Percentiles rank a stretch among this genome's conserved stretches.
phyloP scores from a whole-genome alignment of 495 filamentous ascomycete species.

The Tricharina praecox region DNA sequence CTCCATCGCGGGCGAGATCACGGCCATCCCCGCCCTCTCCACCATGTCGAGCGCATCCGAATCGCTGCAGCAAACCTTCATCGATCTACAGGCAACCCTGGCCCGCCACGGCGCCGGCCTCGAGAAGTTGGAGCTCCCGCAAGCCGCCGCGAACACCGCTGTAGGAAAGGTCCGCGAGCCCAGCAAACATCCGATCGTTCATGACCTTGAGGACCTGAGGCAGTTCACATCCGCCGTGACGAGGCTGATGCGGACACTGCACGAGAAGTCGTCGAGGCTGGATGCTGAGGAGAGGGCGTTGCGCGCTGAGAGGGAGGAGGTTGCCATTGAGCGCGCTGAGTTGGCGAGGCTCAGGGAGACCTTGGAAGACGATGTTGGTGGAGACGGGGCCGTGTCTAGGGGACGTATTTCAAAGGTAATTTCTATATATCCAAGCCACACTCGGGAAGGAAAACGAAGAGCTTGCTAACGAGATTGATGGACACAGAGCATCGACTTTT shows the following conservation, averaged over 20 bases:
- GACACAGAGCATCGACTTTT: neutral
- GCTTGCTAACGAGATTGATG: neutral
- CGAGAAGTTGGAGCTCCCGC: neutral
- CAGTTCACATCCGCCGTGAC: slow-evolving; percentile 1
- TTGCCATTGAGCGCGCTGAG: neutral
- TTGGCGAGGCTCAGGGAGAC: neutral
- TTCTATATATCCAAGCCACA: too few relatives aligned
- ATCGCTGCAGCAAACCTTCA: neutral
- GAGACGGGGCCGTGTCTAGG: neutral
- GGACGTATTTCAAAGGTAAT: too few relatives aligned
- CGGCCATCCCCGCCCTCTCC: neutral
- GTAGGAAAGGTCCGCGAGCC: neutral
- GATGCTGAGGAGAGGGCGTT: neutral
- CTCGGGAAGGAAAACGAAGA: too few relatives aligned
- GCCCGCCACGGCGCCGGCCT: neutral
- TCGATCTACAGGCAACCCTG: neutral
- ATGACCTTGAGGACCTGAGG: slow-evolving; percentile 4
- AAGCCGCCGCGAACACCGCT: neutral
- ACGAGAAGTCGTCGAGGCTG: neutral
- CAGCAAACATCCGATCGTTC: neutral
- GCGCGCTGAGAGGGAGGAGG: neutral
- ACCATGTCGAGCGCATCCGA: too few relatives aligned
- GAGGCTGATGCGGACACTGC: slow-evolving; percentile 1
- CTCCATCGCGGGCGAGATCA: neutral
- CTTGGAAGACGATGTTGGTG: neutral